These are phyloP conservation scores for Aspergillus carbonarius DNA, from an alignment of 2,329 filamentous ascomycete species.

Conservation along the genomic window DNA sequence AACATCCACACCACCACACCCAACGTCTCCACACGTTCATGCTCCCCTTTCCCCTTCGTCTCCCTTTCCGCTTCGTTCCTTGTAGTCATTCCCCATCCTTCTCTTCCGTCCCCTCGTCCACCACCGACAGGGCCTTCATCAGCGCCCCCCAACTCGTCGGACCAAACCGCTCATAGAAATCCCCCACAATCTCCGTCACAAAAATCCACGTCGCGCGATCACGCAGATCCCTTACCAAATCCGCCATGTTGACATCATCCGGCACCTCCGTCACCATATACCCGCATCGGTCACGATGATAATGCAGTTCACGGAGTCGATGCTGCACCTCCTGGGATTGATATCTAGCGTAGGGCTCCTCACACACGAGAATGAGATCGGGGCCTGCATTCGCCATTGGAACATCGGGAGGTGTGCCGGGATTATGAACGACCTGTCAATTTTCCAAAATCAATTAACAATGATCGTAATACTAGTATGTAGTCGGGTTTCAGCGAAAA, in stretches of 20 bases:
- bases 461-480: too few relatives aligned
- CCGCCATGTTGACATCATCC: slow-evolving; percentile 2
- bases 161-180: slow-evolving; percentile 22
- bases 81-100: not conserved
- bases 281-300: slow-evolving; percentile 11
- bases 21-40: slow-evolving; percentile 1
- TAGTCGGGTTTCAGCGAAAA: not conserved
- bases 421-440: slow-evolving; percentile 18
- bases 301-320: slow-evolving; percentile 7
- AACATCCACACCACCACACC: not conserved
- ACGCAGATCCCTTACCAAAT: slow-evolving; percentile 17
- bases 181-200: slow-evolving; percentile 15
- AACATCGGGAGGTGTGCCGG: slow-evolving; percentile 16
- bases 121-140: slow-evolving; percentile 12
- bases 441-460: not conserved
- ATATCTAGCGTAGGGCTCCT: slow-evolving; percentile 15
- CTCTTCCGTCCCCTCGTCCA: not conserved
- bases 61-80: not conserved
- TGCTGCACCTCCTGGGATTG: slow-evolving; percentile 15
- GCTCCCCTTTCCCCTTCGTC: not conserved
- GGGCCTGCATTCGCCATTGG: slow-evolving; percentile 5
- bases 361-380: slow-evolving; percentile 17
- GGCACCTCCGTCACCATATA: slow-evolving; percentile 19
- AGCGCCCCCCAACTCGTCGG: slow-evolving; percentile 12
- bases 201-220: slow-evolving; percentile 14